Conservation (phyloP, 768 basidiomycete species). For the Rhodotorula sphaerocarpa region DNA sequence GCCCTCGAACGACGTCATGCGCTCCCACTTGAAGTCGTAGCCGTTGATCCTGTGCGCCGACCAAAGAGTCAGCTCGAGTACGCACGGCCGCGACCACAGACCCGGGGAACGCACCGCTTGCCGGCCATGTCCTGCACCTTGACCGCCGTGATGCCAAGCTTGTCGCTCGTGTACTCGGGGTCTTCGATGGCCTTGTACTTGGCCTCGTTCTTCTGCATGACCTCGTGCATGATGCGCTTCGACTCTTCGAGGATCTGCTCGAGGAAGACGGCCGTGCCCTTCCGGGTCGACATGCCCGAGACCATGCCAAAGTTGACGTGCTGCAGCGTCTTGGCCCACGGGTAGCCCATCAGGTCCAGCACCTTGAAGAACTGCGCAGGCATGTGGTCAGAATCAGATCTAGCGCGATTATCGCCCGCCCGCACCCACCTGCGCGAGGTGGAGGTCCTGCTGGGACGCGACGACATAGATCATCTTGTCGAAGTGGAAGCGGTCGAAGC, state of each 20-base stretch:
- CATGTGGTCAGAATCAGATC: neutral
- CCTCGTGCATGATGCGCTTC: conserved; percentile 81
- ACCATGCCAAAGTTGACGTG: conserved; percentile 91
- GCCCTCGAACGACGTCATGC: conserved; percentile 91
- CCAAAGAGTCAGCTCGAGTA: no score
- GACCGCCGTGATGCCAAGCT: conserved; percentile 88
- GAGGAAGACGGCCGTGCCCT: conserved; percentile 76
- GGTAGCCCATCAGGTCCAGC: conserved; percentile 76
- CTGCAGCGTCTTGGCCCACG: conserved; percentile 71
- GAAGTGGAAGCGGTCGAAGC: conserved; percentile 82
- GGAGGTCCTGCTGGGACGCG: conserved; percentile 44
- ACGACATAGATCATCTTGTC: conserved; percentile 69
- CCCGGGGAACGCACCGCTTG: conserved; percentile 11
- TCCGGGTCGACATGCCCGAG: conserved; percentile 72
- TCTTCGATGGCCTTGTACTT: conserved; percentile 84
- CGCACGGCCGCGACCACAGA: no score
- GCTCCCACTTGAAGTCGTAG: conserved; percentile 88
- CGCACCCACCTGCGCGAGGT: conserved; percentile 42
- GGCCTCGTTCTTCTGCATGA: conserved; percentile 88
- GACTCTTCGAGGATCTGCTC: conserved; percentile 77
- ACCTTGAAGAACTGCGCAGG: conserved; percentile 81
- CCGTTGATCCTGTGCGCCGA: conserved; percentile 66
- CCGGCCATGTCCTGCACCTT: conserved; percentile 63
- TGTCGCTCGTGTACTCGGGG: conserved; percentile 65
- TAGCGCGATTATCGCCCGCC: no score